Evolutionary conservation across 495 filamentous ascomycete species (phyloP).

Genomic region (Podospora didyma): DNA sequence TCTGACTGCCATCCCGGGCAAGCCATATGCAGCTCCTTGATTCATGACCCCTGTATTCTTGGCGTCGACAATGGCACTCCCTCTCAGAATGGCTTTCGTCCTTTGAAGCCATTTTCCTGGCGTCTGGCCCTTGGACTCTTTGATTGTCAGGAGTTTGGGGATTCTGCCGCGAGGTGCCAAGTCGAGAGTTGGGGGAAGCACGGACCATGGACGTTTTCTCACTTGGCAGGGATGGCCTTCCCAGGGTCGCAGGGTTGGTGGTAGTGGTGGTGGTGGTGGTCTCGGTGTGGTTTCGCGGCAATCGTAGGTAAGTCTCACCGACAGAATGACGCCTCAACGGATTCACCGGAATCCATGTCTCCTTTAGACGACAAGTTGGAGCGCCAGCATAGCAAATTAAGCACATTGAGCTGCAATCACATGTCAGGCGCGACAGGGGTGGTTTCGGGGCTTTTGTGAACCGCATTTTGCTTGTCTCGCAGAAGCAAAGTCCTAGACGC

Average conservation of each 20-base stretch:
- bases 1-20: conserved; percentile 10
- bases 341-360: conserved; percentile 1
- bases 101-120: background rate
- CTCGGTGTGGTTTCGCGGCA: background rate
- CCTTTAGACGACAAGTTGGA: conserved; percentile 6
- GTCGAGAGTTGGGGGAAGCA: too few relatives aligned
- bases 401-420: conserved; percentile 14
- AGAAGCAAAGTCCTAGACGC: background rate
- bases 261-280: background rate
- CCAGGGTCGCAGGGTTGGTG: background rate
- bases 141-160: too few relatives aligned
- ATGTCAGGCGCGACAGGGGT: conserved; percentile 4
- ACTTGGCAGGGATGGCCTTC: too few relatives aligned
- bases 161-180: background rate
- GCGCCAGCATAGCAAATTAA: conserved; percentile 11
- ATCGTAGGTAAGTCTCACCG: background rate
- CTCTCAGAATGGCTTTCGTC: background rate
- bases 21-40: conserved; percentile 8
- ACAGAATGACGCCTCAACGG: background rate
- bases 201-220: too few relatives aligned
- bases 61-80: conserved; percentile 16
- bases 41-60: conserved; percentile 10
- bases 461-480: background rate
- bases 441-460: background rate
- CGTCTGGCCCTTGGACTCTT: too few relatives aligned